Evolutionary conservation across 2,329 filamentous ascomycete genomes (phyloP).

Genomic region (Trichophyton verrucosum): DNA sequence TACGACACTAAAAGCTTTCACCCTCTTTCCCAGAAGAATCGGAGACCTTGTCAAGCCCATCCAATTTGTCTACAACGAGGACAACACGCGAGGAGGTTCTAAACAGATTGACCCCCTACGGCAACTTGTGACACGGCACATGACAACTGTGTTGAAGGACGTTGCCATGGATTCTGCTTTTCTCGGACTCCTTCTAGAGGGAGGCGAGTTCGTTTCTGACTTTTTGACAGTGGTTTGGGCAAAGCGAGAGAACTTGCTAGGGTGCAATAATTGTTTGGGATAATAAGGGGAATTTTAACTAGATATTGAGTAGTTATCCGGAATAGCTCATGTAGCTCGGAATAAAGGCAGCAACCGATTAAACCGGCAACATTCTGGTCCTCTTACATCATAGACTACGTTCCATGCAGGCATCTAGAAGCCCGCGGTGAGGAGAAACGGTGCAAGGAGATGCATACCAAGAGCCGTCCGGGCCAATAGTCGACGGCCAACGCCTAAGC

Average conservation of each 20-base stretch:
- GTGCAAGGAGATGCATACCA: background rate
- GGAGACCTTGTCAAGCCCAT: background rate
- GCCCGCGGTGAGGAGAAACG: background rate
- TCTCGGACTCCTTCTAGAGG: background rate
- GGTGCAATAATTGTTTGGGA: background rate
- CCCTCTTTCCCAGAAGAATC: constrained; percentile 15
- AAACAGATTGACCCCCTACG: background rate
- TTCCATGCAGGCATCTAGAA: background rate
- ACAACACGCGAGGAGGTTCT: background rate
- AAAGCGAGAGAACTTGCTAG: background rate
- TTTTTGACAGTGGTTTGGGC: background rate
- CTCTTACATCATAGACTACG: background rate
- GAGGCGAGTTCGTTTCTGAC: constrained; percentile 4
- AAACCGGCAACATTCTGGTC: background rate
- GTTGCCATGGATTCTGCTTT: background rate
- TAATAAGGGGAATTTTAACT: too few species aligned
- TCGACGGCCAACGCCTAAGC: background rate
- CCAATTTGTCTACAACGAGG: background rate
- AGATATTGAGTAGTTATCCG: too few species aligned
- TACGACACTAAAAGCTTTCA: constrained; percentile 21
- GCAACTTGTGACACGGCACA: background rate
- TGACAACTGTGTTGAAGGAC: background rate
- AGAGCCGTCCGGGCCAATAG: background rate
- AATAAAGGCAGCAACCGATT: too few species aligned
- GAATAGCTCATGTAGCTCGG: too few species aligned